phyloP scores from a whole-genome alignment of 1,139 yeast species.

The Pichia sp. region DNA sequence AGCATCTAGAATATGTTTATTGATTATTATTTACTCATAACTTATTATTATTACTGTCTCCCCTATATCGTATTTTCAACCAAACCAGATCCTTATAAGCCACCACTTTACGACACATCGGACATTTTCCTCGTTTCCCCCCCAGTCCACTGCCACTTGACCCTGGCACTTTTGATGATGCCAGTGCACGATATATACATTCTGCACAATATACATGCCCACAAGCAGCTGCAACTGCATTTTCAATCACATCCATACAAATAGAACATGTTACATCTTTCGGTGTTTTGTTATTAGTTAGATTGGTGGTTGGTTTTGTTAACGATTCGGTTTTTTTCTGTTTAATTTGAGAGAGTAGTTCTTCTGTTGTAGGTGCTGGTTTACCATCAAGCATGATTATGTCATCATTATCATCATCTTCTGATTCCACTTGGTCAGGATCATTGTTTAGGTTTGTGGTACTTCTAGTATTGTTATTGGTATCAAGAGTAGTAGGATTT shows the following conservation, averaged over 20 bases:
- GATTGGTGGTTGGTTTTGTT: background rate
- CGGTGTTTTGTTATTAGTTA: constrained; percentile 16
- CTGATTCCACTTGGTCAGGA: constrained; percentile 6
- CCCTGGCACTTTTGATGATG: constrained; percentile 18
- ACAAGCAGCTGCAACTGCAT: constrained; percentile 43
- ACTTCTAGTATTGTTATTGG: background rate
- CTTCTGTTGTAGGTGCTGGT: constrained; percentile 6
- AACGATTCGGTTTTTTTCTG: background rate
- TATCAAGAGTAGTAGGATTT: background rate
- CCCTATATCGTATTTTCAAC: constrained; percentile 18
- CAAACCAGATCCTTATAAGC: constrained; percentile 31
- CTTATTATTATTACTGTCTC: background rate
- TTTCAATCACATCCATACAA: constrained; percentile 45
- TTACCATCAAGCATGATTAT: constrained; percentile 22
- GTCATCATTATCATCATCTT: constrained; percentile 7
- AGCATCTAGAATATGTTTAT: background rate
- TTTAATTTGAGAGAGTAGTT: constrained; percentile 3
- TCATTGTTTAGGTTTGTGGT: background rate
- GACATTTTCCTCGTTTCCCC: constrained; percentile 29
- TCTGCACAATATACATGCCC: constrained; percentile 50
- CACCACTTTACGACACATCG: constrained; percentile 41
- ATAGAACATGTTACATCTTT: constrained; percentile 42
- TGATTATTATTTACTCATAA: background rate
- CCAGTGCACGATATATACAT: constrained; percentile 44
- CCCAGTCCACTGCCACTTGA: constrained; percentile 27